Conservation (phyloP, 2,329 filamentous ascomycete genomes). For the Penicillium verrucosum region DNA sequence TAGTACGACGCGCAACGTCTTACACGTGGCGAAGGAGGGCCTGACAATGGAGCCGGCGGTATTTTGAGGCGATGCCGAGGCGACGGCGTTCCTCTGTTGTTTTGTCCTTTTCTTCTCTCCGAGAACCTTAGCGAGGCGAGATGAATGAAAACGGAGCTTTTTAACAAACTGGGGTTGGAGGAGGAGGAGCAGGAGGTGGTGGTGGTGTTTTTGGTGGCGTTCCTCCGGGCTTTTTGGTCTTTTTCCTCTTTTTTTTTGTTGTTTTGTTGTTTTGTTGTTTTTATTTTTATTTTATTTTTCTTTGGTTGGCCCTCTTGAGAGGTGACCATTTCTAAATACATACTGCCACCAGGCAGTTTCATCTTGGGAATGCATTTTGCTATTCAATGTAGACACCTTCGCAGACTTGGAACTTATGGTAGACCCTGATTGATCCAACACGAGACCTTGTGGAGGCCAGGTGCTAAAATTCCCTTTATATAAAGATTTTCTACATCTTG, state of each 20-base stretch:
- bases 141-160: neutral
- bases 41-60: no score
- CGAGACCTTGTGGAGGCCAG: no score
- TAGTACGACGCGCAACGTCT: neutral
- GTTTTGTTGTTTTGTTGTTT: neutral
- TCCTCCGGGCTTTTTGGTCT: no score
- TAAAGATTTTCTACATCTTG: neutral
- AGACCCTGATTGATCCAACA: no score
- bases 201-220: no score
- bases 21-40: neutral
- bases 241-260: neutral
- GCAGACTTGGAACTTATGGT: neutral
- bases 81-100: neutral
- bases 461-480: no score
- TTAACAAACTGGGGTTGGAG: no score
- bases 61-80: neutral
- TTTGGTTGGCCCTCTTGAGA: conserved; percentile 1
- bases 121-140: neutral
- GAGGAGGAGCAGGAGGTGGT: no score
- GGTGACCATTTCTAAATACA: neutral
- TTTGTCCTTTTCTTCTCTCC: conserved; percentile 1
- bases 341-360: neutral
- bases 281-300: neutral
- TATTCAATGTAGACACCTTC: neutral
- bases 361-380: neutral